Base-by-base conservation (phyloP, 2,329 filamentous ascomycete genomes). In the Chalaropsis thielavioides region DNA sequence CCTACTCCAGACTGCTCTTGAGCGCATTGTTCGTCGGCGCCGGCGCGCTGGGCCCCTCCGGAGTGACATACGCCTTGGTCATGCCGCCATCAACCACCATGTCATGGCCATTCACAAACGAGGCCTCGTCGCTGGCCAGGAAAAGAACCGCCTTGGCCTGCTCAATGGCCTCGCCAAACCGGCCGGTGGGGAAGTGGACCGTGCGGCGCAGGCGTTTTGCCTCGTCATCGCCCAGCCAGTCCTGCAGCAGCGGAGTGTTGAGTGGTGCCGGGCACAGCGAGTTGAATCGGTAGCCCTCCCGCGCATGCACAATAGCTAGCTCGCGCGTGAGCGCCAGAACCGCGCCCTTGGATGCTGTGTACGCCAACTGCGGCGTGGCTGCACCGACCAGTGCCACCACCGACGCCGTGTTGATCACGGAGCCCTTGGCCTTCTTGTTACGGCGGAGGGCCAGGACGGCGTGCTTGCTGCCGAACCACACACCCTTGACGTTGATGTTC, bases 391-490 rank as follows among this genome's bases (percentile, higher is more conserved):
- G 81, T 2, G 90, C 91, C 59, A 96, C 91, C 61, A 95, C 88
- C 59, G 87, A 92, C 31, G 90, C 91, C 2, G 90, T 95, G 80
- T 96, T 96, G 81, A 96, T 92, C 76, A 96, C 85, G 75, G 86
- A 90, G 62, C 84, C 89, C 70, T 81, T 83, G 56, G 79, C 83
- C 84, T 96, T 96, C 64, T 83, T 82, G 79, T 95, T 81, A 71
- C 84, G 85, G 69, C 91, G 87, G 71, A 96, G 81, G 56, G 89
- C 63, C 62, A 92, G 79, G 35, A 96, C 86, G 6, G 92, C 90
- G 75, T 96, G 90, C 81, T 96, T 96, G 82, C 85, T 87, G 67
- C 92, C 92, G 74, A 84, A 96, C 92, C 92, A 96, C n/a, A 96
- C 92, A 54, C 92, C 92, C 83, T 96, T 96, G 75, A 96, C 92